Evolutionary conservation across 768 basidiomycete genomes (phyloP).

Genomic region (Lentinula sp.): DNA sequence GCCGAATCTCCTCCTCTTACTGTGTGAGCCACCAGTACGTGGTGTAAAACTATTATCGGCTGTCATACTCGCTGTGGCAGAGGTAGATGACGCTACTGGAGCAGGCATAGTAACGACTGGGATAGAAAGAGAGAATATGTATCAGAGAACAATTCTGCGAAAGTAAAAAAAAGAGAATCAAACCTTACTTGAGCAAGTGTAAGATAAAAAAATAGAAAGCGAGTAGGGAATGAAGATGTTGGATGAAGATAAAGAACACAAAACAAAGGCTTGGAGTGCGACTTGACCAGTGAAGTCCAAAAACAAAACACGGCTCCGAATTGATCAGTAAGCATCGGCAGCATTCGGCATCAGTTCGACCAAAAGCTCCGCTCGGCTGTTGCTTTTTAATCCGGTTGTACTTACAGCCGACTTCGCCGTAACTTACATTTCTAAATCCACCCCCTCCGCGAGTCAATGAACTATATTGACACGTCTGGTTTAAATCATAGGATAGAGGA

Average conservation of each 20-base stretch:
- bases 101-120: constrained; percentile 40
- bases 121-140: constrained; percentile 11
- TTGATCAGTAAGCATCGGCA: neutral
- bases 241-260: constrained; percentile 11
- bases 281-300: constrained; percentile 4
- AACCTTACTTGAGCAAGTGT: constrained; percentile 25
- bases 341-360: constrained; percentile 11
- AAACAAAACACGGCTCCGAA: neutral
- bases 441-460: constrained; percentile 21
- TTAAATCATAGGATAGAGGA: constrained; percentile 49
- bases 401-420: constrained; percentile 10
- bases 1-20: constrained; percentile 26
- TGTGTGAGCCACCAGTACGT: constrained; percentile 4
- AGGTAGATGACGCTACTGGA: constrained; percentile 26
- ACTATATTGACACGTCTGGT: constrained; percentile 30
- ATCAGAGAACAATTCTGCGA: constrained; percentile 10
- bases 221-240: neutral
- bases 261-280: constrained; percentile 5
- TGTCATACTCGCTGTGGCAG: constrained; percentile 25
- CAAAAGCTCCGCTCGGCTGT: constrained; percentile 8
- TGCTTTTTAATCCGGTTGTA: neutral
- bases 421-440: constrained; percentile 5
- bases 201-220: constrained; percentile 13
- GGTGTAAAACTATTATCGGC: constrained; percentile 13
- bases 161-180: constrained; percentile 10